Evolutionary conservation across 768 basidiomycete genomes (phyloP), one percentile per base, ranked within the genome.

Genomic region (Saitozyma podzolica): DNA sequence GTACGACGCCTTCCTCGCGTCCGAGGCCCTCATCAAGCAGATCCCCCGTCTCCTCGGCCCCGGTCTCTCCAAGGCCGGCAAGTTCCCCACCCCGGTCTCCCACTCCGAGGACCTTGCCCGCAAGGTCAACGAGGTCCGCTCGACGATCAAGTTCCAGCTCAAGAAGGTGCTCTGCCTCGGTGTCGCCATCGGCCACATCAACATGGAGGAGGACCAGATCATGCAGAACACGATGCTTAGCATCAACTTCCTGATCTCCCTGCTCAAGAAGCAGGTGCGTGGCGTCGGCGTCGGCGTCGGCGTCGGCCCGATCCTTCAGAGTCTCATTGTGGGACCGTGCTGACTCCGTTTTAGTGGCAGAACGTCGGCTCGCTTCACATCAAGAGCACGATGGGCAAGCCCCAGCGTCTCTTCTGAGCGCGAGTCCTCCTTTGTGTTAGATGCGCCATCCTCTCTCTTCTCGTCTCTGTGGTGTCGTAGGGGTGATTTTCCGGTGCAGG

Each of bases 141-240:
- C 92, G 70, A 98, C 95, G 70, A 98, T 99, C 87, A 99, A 98
- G 84, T 97, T 98, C 90, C 95, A 97, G 86, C 87, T 98, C 59
- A 97, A 97, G 87, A 80, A 80, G 84, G 96, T 98, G 63, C 86
- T 99, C 61, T 99, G 96, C 84, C 84, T 99, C 83, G 96, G 93
- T 84, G 95, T 98, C 69, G 96, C 96, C 74, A 90, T 99, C 67
- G 96, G 94, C 74, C 93, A 99, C 83, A 85, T 95, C 80, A 85
- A 95, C 80, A 97, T 99, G 94, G 89, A 84, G 62, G 93, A 97
- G 70, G 96, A 99, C 82, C 92, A 97, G 82, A 90, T 98, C 66
- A 85, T 98, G 72, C 89, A 81, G 67, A 99, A 99, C 83, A 90
- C 95, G 83, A 99, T 99, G 96, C 83, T 99, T 78, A 91, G 91